Base-by-base conservation (phyloP, 2,329 filamentous ascomycete species). In the Cercospora sp. region DNA sequence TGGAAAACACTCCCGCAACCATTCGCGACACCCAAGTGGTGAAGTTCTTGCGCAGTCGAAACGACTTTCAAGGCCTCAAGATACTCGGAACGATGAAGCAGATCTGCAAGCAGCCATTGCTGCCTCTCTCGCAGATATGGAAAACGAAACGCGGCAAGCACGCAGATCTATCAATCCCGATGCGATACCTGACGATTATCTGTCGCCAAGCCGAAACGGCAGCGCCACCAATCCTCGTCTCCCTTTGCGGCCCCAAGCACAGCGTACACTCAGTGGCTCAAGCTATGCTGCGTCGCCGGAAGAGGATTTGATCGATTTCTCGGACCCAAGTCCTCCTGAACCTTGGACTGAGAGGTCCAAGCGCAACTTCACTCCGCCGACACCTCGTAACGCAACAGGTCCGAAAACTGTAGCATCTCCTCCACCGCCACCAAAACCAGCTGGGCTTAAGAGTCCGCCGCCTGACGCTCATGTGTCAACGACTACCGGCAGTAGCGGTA, bases 61-160 rank as follows among this genome's bases (percentile, higher is more conserved):
- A 66, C 67, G 74, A 20, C 66, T 79, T 1, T 74, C 74, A 10
- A 70, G 77, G 33, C 77, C 76, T 3, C 63, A 72, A 8, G 78
- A 78, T 63, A 76, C 76, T 20, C 79, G 81, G 36, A 79, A 84
- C n/a, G 79, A 84, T 45, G 82, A 85, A 64, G 80, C 81, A 5
- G 82, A 84, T 42, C 74, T 84, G 13, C 78, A 79, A 71, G 80
- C 82, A 36, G 83, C 83, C 1, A 84, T 85, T 51, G 80, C 80
- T 31, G 82, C 82, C 5, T 84, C 83, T 1, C 71, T 85, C 8
- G 78, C 78, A 20, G 80, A 83, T 31, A 78, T 83, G 74, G 82
- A 84, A 62, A 68, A 73, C 31, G 74, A 78, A 74, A 78, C 70
- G 66, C 79, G 66, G 67, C 75, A 63, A 70, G 79, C 69, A 45